These are phyloP conservation scores for Avicennia marina DNA, from an alignment of 257 asterid genomes.

Conservation along the genomic window DNA sequence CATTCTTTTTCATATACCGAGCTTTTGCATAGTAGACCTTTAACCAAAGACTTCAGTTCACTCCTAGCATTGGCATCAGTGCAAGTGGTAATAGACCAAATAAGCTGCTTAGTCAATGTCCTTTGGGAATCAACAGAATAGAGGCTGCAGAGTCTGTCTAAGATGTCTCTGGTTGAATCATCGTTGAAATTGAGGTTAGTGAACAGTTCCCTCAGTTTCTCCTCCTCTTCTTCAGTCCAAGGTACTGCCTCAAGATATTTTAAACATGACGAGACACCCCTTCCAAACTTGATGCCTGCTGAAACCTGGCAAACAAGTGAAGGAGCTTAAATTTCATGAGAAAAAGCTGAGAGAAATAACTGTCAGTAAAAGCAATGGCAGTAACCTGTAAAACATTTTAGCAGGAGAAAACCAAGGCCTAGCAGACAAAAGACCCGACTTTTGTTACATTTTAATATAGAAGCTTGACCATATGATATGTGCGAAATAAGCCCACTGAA, in stretches of 20 bases:
- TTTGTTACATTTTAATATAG: not conserved
- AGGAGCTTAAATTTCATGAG: constrained; percentile 13
- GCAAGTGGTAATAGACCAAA: constrained; percentile 59
- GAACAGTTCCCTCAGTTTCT: constrained; percentile 65
- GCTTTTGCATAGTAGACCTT: constrained; percentile 68
- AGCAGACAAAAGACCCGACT: not conserved
- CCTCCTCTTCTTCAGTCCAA: constrained; percentile 97
- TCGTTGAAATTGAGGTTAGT: constrained; percentile 41
- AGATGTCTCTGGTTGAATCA: constrained; percentile 41
- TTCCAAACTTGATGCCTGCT: constrained; percentile 63
- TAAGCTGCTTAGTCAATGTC: constrained; percentile 58
- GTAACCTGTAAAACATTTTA: no score
- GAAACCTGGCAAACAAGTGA: constrained; percentile 46
- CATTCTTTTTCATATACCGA: constrained; percentile 52
- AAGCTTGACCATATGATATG: constrained; percentile 7
- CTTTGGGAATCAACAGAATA: constrained; percentile 46
- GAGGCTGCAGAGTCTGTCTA: constrained; percentile 48
- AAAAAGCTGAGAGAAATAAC: not conserved
- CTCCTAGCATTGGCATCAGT: constrained; percentile 60
- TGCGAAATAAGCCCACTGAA: constrained; percentile 9
- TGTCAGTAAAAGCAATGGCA: no score
- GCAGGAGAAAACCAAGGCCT: not conserved
- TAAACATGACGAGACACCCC: constrained; percentile 65
- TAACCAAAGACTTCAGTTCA: constrained; percentile 75
- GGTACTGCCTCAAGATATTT: constrained; percentile 89